Evolutionary conservation across 495 filamentous ascomycete species (phyloP).

Genomic region (Pyrenula aspistea): DNA sequence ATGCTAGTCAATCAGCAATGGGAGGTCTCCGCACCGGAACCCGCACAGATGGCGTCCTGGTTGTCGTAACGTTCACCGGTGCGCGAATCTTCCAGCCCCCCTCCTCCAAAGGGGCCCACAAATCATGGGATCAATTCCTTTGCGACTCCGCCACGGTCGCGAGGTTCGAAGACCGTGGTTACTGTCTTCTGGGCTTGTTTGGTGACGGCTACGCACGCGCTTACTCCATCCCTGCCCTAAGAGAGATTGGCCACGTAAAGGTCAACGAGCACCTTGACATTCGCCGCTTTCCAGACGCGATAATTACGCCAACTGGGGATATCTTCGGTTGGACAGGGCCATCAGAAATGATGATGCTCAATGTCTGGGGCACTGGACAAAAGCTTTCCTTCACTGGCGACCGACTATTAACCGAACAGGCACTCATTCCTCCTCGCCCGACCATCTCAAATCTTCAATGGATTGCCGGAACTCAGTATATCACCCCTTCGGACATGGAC

Average conservation of each 20-base stretch:
- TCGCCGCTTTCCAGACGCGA: slow-evolving; percentile 49
- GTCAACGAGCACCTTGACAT: slow-evolving; percentile 55
- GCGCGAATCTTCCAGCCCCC: slow-evolving; percentile 79
- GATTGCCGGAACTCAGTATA: slow-evolving; percentile 89
- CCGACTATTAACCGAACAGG: slow-evolving; percentile 62
- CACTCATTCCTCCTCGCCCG: slow-evolving; percentile 65
- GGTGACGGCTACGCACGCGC: slow-evolving; percentile 65
- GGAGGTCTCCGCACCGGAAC: slow-evolving; percentile 56
- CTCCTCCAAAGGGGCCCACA: slow-evolving; percentile 73
- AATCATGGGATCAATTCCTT: slow-evolving; percentile 68
- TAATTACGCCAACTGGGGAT: slow-evolving; percentile 64
- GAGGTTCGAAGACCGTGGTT: slow-evolving; percentile 56
- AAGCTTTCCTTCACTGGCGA: slow-evolving; percentile 45
- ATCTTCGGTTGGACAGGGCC: slow-evolving; percentile 85
- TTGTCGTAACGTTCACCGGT: slow-evolving; percentile 60
- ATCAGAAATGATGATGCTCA: slow-evolving; percentile 60
- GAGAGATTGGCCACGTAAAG: slow-evolving; percentile 61
- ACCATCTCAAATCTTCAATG: slow-evolving; percentile 93
- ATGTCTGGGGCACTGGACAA: slow-evolving; percentile 63
- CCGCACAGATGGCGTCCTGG: slow-evolving; percentile 57
- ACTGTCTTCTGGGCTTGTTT: slow-evolving; percentile 73
- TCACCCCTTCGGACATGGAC: slow-evolving; percentile 84
- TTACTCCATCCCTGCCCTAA: slow-evolving; percentile 75
- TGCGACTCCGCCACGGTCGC: slow-evolving; percentile 69
- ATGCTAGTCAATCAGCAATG: slow-evolving; percentile 61